A percentile compares a stretch with the other conserved stretches of the same genome.
Conservation (phyloP, 164 flowering plant species). For the Amborella trichopoda region DNA sequence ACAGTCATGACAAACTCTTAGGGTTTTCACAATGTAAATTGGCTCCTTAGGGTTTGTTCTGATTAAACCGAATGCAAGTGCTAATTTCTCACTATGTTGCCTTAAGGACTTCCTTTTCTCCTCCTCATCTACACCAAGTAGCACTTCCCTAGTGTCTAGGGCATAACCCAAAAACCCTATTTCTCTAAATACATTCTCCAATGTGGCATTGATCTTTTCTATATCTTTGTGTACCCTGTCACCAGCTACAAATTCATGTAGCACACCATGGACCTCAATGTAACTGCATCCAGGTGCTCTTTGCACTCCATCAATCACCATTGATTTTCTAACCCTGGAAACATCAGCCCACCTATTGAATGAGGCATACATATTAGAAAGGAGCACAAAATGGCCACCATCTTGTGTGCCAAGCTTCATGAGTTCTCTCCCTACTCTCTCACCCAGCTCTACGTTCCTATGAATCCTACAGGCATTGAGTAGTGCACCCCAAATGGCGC, state of each 20-base stretch:
- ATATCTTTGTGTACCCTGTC: slow-evolving; percentile 23
- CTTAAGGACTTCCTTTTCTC: slow-evolving; percentile 23
- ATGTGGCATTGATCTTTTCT: slow-evolving; percentile 17
- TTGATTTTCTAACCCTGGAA: slow-evolving; percentile 14
- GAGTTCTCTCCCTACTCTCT: slow-evolving; percentile 18
- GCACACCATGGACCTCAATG: slow-evolving; percentile 21
- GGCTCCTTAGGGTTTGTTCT: slow-evolving; percentile 16
- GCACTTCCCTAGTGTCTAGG: slow-evolving; percentile 21
- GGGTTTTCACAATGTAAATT: slow-evolving; percentile 30
- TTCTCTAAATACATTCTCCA: slow-evolving; percentile 15
- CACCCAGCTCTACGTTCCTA: slow-evolving; percentile 18
- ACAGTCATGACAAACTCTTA: slow-evolving; percentile 31
- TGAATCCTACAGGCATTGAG: slow-evolving; percentile 32
- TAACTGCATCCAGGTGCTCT: slow-evolving; percentile 37
- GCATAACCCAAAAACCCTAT: slow-evolving; percentile 16
- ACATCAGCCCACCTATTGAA: slow-evolving; percentile 29
- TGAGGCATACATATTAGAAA: slow-evolving; percentile 23
- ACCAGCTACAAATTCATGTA: slow-evolving; percentile 26
- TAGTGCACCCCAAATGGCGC: slow-evolving; percentile 26
- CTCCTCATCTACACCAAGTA: slow-evolving; percentile 24
- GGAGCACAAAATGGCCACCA: slow-evolving; percentile 21
- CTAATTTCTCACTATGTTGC: slow-evolving; percentile 35
- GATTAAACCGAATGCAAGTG: slow-evolving; percentile 28
- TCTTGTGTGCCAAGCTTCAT: slow-evolving; percentile 21
- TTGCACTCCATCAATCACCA: slow-evolving; percentile 23